Base-by-base conservation (phyloP, 805 yeast genomes). In the Hanseniaspora occidentalis region DNA sequence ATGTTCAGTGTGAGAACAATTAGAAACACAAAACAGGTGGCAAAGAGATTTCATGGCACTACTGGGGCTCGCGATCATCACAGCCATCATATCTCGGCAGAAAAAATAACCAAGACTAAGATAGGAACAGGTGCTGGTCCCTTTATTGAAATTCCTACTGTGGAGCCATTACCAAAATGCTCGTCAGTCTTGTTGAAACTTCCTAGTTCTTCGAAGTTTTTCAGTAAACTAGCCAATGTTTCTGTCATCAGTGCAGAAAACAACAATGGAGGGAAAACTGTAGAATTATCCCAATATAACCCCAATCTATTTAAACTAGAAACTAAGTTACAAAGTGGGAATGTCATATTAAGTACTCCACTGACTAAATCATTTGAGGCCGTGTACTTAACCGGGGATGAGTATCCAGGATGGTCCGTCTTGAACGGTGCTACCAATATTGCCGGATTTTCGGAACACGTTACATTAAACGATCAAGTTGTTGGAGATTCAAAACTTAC, bases 111-210 rank as follows among this genome's bases (percentile, higher is more conserved):
- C 13, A 13, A 10, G 11, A 33, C 23, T 4, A 19, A 14, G 7
- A 41, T 39, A 34, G 56, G 54, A 3, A 54, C 60, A 2, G 58
- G 58, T 1, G 38, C 51, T 4, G 64, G 62, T 1, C 55, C 57
- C 3, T 58, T 59, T 39, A 44, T 56, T 18, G 58, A 56, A 29
- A 41, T 51, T 11, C 56, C 55, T 21, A 52, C 47, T 33, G 43
- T 49, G 24, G 43, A 36, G 21, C 49, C 49, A 9, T 29, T 52
- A 18, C 50, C 46, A 24, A 55, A 46, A 29, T 16, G 31, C 16
- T 24, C 13, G 4, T 47, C 55, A 6, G 42, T 52, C 3, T 19
- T 52, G 33, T 38, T 51, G 13, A 47, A 48, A 25, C 38, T 53
- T 2, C 57, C 57, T 21, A 40, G 53, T 8, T 47, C 47, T 10